Conservation (phyloP, 345 rosid genomes). For the Dipteronia dyeriana region DNA sequence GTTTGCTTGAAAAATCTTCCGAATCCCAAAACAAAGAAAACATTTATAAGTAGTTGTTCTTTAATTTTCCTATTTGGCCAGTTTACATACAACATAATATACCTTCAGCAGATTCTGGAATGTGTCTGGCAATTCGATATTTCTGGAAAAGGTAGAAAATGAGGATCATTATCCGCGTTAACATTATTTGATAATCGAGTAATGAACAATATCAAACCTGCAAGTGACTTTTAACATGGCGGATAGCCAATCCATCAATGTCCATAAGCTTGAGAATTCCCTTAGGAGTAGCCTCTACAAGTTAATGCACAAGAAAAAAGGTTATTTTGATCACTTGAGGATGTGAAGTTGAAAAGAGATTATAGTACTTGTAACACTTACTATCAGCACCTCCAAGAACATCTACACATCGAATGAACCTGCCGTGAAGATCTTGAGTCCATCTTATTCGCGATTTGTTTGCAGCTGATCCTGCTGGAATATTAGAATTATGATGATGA, state of each 20-base stretch:
- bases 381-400: constrained; percentile 37
- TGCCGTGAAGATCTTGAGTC: constrained; percentile 37
- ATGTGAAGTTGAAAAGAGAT: not conserved
- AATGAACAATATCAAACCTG: constrained; percentile 27
- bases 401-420: constrained; percentile 37
- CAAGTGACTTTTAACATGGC: constrained; percentile 40
- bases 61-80: no score
- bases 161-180: not conserved
- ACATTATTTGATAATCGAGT: not conserved
- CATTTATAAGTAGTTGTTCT: not conserved
- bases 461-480: constrained; percentile 10
- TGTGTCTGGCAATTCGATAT: constrained; percentile 21
- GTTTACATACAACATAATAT: constrained; percentile 2
- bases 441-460: constrained; percentile 34
- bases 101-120: constrained; percentile 33
- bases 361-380: not conserved
- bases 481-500: not conserved
- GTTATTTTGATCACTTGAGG: not conserved
- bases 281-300: constrained; percentile 40
- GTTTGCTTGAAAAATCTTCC: not conserved
- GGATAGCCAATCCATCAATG: constrained; percentile 30
- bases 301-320: not conserved
- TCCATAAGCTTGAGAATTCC: constrained; percentile 33
- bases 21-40: not conserved
- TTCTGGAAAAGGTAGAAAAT: constrained; percentile 18